These are phyloP conservation scores for Penicillium silybi DNA, from an alignment of 495 filamentous ascomycete species.

Conservation along the genomic window DNA sequence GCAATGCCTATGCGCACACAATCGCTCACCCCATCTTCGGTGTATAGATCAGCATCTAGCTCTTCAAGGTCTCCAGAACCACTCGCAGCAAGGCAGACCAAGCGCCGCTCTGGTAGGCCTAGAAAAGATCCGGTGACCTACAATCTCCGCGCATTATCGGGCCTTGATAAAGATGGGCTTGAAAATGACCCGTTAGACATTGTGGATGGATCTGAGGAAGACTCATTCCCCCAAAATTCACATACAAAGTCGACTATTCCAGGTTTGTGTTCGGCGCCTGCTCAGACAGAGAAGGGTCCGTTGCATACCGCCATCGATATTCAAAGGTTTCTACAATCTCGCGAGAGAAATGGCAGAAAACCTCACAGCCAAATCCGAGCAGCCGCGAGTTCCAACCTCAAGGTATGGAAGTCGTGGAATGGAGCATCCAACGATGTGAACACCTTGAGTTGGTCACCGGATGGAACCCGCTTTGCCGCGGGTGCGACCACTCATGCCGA, in stretches of 20 bases:
- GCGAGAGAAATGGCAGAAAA: constrained; percentile 21
- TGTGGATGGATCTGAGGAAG: neutral
- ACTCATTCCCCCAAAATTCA: neutral
- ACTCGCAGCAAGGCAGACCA: neutral
- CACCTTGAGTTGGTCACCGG: constrained; percentile 45
- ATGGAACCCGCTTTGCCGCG: constrained; percentile 46
- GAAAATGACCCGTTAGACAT: neutral
- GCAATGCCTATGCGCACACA: neutral
- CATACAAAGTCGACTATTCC: neutral
- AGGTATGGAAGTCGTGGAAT: constrained; percentile 42
- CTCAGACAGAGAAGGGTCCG: neutral
- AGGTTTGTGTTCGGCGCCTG: neutral
- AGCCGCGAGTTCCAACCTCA: constrained; percentile 23
- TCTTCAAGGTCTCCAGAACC: neutral
- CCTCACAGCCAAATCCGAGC: constrained; percentile 13
- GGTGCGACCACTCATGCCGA: constrained; percentile 76
- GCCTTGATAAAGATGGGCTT: neutral
- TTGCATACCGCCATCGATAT: constrained; percentile 1
- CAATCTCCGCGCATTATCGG: constrained; percentile 8
- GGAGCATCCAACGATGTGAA: constrained; percentile 51
- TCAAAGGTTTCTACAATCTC: constrained; percentile 18
- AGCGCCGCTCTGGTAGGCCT: constrained; percentile 9
- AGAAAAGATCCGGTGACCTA: constrained; percentile 11
- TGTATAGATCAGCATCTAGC: neutral
- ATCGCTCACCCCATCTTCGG: constrained; percentile 3